These are phyloP conservation scores for Poteriospumella lacustris DNA, from an alignment of 108 stramenopile species.

Conservation along the genomic window DNA sequence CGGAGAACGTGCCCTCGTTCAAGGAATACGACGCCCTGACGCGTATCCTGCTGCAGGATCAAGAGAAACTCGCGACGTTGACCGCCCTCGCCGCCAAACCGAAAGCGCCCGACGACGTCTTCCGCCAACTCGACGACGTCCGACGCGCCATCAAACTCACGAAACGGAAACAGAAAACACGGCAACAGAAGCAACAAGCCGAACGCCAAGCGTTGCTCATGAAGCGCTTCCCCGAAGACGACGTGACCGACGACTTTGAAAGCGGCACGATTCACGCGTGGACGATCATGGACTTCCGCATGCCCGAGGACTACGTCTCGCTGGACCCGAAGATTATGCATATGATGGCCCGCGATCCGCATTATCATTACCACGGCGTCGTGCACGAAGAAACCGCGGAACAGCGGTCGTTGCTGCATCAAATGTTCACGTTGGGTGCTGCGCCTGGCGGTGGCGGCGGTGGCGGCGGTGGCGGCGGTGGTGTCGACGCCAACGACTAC, in stretches of 20 bases:
- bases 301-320: not conserved
- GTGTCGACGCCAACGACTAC: not conserved
- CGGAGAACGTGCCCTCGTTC: too few relatives aligned
- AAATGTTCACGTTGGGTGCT: not conserved
- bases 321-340: not conserved
- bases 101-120: too few relatives aligned
- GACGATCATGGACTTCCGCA: not conserved
- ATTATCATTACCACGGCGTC: not conserved
- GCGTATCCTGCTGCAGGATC: too few relatives aligned
- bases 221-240: conserved; percentile 23
- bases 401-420: too few relatives aligned
- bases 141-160: not conserved
- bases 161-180: not conserved
- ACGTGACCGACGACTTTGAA: not conserved
- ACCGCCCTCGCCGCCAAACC: too few relatives aligned
- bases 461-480: not conserved
- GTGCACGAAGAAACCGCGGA: not conserved
- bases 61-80: too few relatives aligned
- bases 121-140: too few relatives aligned
- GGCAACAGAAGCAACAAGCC: too few relatives aligned
- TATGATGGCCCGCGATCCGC: too few relatives aligned
- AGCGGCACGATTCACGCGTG: not conserved
- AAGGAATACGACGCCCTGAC: too few relatives aligned
- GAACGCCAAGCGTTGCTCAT: not conserved
- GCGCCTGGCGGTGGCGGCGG: not conserved